Conservation (phyloP, 164 flowering plant species). For the Sedum album region DNA sequence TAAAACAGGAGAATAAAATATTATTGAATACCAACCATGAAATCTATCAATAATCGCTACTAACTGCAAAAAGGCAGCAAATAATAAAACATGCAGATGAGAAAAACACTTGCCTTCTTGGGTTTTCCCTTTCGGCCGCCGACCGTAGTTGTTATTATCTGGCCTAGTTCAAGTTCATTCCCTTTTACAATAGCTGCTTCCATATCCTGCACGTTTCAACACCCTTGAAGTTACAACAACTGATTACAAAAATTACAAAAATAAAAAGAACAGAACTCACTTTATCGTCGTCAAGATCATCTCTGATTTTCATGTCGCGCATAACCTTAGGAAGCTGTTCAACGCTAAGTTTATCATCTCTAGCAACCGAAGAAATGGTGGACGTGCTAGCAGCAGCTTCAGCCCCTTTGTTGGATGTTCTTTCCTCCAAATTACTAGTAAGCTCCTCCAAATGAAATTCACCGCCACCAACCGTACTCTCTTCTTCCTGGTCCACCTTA, state of each 20-base stretch:
- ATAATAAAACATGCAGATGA: background rate
- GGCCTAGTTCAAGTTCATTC: slow-evolving; percentile 79
- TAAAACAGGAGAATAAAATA: background rate
- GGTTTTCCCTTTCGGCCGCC: slow-evolving; percentile 14
- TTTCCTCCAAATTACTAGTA: background rate
- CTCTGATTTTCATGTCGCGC: slow-evolving; percentile 67
- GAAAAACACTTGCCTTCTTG: slow-evolving; percentile 6
- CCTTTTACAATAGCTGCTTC: slow-evolving; percentile 64
- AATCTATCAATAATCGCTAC: background rate
- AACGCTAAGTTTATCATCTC: no score
- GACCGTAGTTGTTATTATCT: slow-evolving; percentile 17
- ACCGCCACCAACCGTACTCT: background rate
- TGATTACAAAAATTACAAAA: background rate
- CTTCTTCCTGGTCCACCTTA: slow-evolving; percentile 1
- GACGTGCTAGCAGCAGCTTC: slow-evolving; percentile 7
- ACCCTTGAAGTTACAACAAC: background rate
- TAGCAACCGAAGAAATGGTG: background rate
- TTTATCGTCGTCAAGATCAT: slow-evolving; percentile 51
- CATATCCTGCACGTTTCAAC: slow-evolving; percentile 30
- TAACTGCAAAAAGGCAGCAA: background rate
- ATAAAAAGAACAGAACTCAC: no score
- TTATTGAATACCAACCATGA: background rate
- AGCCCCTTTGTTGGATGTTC: background rate
- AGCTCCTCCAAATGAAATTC: background rate
- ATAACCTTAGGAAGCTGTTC: slow-evolving; percentile 71